A percentile compares a stretch with the other conserved stretches of the same genome.
phyloP scores from a whole-genome alignment of 1,284 basidiomycete genomes.

The Heterobasidion irregulare region DNA sequence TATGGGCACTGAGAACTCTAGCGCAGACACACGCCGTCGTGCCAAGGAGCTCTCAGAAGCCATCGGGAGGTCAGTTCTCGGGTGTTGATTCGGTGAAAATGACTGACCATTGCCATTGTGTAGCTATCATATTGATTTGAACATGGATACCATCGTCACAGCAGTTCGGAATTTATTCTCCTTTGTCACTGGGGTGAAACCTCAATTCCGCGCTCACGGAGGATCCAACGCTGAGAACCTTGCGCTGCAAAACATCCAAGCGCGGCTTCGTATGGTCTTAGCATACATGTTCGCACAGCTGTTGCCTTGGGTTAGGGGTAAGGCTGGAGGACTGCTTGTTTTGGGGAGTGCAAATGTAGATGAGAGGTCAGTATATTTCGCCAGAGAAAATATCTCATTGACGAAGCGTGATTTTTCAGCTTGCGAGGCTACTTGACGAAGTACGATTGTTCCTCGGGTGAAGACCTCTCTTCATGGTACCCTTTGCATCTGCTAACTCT shows the following conservation, averaged over 20 bases:
- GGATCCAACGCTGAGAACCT: conserved; percentile 87
- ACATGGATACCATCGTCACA: conserved; percentile 91
- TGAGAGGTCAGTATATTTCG: conserved; percentile 58
- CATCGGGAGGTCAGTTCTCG: conserved; percentile 69
- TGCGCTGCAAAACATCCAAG: conserved; percentile 98
- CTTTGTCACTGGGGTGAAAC: conserved; percentile 76
- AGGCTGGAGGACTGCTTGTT: conserved; percentile 82
- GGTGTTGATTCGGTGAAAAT: not conserved
- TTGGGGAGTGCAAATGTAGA: conserved; percentile 97
- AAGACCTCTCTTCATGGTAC: not conserved
- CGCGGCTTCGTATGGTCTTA: conserved; percentile 91
- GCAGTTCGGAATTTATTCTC: conserved; percentile 81
- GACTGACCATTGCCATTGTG: too few species aligned
- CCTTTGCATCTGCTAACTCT: not conserved
- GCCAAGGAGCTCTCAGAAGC: conserved; percentile 83
- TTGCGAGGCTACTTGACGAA: conserved; percentile 96
- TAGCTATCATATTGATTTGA: conserved; percentile 91
- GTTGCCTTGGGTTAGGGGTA: conserved; percentile 87
- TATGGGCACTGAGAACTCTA: conserved; percentile 98
- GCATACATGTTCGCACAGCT: conserved; percentile 97
- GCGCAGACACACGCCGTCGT: conserved; percentile 75
- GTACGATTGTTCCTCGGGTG: conserved; percentile 89
- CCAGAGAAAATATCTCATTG: not conserved
- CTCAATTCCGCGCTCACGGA: conserved; percentile 85
- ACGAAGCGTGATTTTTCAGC: conserved; percentile 28